phyloP scores from a whole-genome alignment of 2,329 filamentous ascomycete species.

The Byssochlamys sp. region DNA sequence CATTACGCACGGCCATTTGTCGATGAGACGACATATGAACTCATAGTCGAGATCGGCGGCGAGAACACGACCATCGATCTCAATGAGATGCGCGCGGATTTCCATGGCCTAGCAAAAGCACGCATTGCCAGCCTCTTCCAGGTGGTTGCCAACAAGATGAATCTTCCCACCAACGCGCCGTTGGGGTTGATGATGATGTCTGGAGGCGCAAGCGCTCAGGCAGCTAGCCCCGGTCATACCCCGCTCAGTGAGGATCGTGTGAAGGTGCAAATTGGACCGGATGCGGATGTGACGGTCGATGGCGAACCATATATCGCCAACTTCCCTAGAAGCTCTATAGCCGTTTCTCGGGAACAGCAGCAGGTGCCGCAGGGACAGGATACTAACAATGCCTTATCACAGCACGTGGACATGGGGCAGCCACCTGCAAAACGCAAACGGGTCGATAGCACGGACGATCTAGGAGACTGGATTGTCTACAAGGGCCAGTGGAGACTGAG shows the following conservation, averaged over 20 bases:
- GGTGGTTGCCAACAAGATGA: slow-evolving; percentile 72
- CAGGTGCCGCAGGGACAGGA: slow-evolving; percentile 1
- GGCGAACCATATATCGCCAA: slow-evolving; percentile 19
- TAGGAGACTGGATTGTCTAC: slow-evolving; percentile 50
- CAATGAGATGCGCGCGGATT: slow-evolving; percentile 52
- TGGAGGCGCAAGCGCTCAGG: slow-evolving; percentile 52
- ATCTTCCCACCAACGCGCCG: slow-evolving; percentile 50
- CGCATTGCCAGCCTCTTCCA: slow-evolving; percentile 66
- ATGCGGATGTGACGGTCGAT: slow-evolving; percentile 35
- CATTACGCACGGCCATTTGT: slow-evolving; percentile 76
- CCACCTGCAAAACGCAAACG: slow-evolving; percentile 31
- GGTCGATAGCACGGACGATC: slow-evolving; percentile 26
- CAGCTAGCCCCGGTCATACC: slow-evolving; percentile 58
- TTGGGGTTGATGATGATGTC: slow-evolving; percentile 58
- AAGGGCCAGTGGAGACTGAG: slow-evolving; percentile 64
- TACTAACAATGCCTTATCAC: slow-evolving; percentile 3
- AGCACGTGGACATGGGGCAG: not conserved
- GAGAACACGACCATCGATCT: slow-evolving; percentile 54
- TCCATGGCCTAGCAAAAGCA: slow-evolving; percentile 60
- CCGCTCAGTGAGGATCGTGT: slow-evolving; percentile 62
- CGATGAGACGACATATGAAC: slow-evolving; percentile 62
- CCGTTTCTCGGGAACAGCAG: not conserved
- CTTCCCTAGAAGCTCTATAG: not conserved
- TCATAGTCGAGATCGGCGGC: slow-evolving; percentile 69
- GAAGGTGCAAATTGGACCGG: slow-evolving; percentile 50